phyloP scores from a whole-genome alignment of 1,139 yeast genomes.

The Pichia sp. region DNA sequence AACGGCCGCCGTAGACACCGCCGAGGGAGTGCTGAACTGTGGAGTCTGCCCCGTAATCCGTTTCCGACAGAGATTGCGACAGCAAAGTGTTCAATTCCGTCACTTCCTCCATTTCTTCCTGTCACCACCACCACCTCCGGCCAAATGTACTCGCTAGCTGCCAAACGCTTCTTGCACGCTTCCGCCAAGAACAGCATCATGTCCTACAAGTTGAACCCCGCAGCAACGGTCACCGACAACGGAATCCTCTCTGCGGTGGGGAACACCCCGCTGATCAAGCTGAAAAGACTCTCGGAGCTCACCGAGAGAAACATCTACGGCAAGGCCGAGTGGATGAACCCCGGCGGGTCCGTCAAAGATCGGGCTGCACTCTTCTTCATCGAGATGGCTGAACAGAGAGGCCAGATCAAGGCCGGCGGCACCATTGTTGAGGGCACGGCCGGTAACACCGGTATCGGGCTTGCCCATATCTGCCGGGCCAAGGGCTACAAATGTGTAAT shows the following conservation, averaged over 20 bases:
- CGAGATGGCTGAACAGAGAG: conserved; percentile 72
- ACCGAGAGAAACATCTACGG: conserved; percentile 80
- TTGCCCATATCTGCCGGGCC: conserved; percentile 82
- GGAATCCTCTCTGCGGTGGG: conserved; percentile 46
- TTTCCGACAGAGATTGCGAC: no score
- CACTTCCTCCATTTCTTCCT: no score
- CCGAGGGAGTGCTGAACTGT: not conserved
- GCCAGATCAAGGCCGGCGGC: conserved; percentile 51
- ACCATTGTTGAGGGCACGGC: conserved; percentile 73
- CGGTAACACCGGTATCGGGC: conserved; percentile 85
- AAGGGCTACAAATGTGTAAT: conserved; percentile 80
- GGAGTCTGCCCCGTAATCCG: no score
- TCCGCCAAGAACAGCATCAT: not conserved
- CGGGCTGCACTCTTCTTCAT: conserved; percentile 80
- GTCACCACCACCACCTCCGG: no score
- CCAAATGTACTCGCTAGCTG: conserved; percentile 1
- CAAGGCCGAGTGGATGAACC: conserved; percentile 89
- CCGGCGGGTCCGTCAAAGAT: conserved; percentile 92
- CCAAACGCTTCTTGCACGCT: conserved; percentile 7
- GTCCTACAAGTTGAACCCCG: conserved; percentile 9
- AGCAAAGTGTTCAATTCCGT: no score
- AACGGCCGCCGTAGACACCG: not conserved
- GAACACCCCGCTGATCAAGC: conserved; percentile 73
- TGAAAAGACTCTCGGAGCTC: conserved; percentile 58
- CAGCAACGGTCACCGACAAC: conserved; percentile 7